Conservation (phyloP, 2,329 filamentous ascomycete genomes). For the Colletotrichum sp. region DNA sequence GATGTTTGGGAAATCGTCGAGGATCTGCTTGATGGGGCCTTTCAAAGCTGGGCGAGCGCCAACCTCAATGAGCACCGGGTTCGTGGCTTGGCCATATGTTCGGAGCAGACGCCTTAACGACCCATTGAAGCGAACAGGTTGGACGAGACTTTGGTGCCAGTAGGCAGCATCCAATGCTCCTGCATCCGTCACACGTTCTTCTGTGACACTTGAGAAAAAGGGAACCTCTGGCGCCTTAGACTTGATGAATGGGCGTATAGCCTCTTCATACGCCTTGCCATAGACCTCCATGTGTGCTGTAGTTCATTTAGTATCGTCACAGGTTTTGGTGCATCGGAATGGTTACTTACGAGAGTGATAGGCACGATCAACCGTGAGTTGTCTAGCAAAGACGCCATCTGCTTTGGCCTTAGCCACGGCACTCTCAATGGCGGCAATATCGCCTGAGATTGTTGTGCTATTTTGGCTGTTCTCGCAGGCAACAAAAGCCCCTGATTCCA, state of each 20-base stretch:
- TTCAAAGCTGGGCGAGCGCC: conserved; percentile 23
- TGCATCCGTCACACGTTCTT: background rate
- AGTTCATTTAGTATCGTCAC: background rate
- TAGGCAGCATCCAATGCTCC: conserved; percentile 28
- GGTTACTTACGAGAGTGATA: conserved; percentile 39
- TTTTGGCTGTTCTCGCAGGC: conserved; percentile 34
- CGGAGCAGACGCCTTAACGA: background rate
- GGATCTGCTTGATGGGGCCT: conserved; percentile 21
- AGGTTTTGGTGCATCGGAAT: background rate
- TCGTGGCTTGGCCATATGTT: background rate
- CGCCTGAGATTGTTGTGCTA: conserved; percentile 31
- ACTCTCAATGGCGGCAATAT: conserved; percentile 21
- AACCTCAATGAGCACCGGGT: conserved; percentile 20
- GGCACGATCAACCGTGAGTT: conserved; percentile 41
- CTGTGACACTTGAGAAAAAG: conserved; percentile 29
- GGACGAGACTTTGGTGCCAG: conserved; percentile 48
- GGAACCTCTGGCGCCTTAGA: background rate
- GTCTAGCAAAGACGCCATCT: conserved; percentile 30
- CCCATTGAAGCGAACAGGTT: conserved; percentile 46
- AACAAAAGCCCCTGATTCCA: conserved; percentile 27
- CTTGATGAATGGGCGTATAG: background rate
- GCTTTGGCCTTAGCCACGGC: conserved; percentile 30
- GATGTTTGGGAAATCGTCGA: background rate
- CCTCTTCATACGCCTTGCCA: background rate
- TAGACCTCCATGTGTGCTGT: background rate